A percentile compares a stretch with the other conserved stretches of the same genome.
Conservation (phyloP, 257 asterid species). For the Nicotiana noctiflora region DNA sequence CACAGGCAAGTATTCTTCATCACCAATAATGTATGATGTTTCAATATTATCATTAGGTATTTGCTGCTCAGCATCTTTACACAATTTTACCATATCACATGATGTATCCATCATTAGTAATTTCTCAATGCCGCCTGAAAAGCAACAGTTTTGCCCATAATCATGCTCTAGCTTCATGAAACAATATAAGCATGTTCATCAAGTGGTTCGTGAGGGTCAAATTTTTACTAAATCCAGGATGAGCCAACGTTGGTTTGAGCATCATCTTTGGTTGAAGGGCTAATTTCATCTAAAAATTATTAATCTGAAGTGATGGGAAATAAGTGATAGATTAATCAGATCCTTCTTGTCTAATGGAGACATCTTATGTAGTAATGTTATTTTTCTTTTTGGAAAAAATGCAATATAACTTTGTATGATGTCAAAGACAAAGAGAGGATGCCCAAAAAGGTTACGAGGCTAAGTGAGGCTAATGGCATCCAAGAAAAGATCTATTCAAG, state of each 20-base stretch:
- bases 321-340: background rate
- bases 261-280: background rate
- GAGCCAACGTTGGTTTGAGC: background rate
- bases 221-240: background rate
- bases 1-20: conserved; percentile 86
- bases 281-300: background rate
- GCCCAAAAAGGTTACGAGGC: background rate
- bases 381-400: background rate
- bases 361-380: background rate
- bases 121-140: conserved; percentile 81
- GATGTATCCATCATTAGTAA: conserved; percentile 89
- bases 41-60: conserved; percentile 50
- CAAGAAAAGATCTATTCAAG: background rate
- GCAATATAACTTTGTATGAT: background rate
- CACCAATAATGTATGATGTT: conserved; percentile 71
- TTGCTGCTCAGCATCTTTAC: conserved; percentile 54
- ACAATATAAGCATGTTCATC: conserved; percentile 2
- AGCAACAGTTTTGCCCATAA: conserved; percentile 9
- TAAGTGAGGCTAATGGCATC: background rate
- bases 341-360: background rate
- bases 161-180: background rate
- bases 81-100: conserved; percentile 65
- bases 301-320: background rate
- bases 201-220: background rate
- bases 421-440: background rate